Evolutionary conservation across 1,284 basidiomycete species (phyloP), one percentile per base, ranked within the genome.

Genomic region (Meira miltonrushii): DNA sequence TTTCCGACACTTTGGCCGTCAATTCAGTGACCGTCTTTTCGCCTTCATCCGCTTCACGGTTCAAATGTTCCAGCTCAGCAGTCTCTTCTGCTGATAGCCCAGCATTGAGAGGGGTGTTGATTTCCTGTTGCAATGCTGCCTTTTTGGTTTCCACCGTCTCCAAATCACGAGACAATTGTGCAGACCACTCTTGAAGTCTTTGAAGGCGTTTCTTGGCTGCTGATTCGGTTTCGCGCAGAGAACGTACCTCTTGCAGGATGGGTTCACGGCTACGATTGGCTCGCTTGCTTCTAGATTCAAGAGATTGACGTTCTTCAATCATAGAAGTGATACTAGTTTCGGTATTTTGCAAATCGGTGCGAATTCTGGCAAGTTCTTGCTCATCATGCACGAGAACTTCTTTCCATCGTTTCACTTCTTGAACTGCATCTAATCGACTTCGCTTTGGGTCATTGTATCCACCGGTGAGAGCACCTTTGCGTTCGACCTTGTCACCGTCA

Each of bases 401-500:
- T 48, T 86, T 83, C 90, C 92, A 96, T 6, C 82, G 83, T 66
- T 86, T 85, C 47, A 93, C 86, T 47, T 82, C 83, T 69, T 87
- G 88, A 77, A 94, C 88, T 0, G 86, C 87, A 71, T 97, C 93
- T 44, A 98, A 86, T 10, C 94, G 86, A 5, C 91, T 94, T 43
- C 90, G 84, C 6, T 89, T 85, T 21, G 92, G 83, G 78, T 98
- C 94, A 79, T 97, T 90, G 80, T 89, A 98, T 2, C 95, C 95
- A 67, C 95, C 95, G 0, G 92, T 95, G 41, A 98, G 80, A 0
- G 93, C 87, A 68, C 95, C 95, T 78, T 94, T 96, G 57, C 93
- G 86, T 78, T 98, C 94, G 44, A 95, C 92, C 74, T 92, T 92
- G 82, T 99, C 95, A 56, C 95, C 95, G 66, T 96, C 93, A 44